Evolutionary conservation across 2,329 filamentous ascomycete species (phyloP).

Genomic region (Acrodontium crateriforme): DNA sequence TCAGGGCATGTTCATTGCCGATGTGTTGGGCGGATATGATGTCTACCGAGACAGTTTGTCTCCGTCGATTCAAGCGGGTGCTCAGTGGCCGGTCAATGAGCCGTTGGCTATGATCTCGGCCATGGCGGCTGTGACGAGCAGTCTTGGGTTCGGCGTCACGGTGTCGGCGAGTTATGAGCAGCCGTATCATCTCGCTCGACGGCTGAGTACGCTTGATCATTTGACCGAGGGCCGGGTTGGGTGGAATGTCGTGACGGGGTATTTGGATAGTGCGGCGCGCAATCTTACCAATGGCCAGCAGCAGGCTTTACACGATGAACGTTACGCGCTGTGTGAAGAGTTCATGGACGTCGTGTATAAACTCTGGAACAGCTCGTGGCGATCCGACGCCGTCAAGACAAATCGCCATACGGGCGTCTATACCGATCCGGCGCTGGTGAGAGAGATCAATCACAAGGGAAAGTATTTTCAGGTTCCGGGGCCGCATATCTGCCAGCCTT

Average conservation of each 20-base stretch:
- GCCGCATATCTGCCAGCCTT: constrained; percentile 51
- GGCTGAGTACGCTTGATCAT: constrained; percentile 55
- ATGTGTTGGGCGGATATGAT: constrained; percentile 54
- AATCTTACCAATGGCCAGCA: constrained; percentile 43
- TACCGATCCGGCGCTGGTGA: constrained; percentile 42
- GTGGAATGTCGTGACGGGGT: constrained; percentile 49
- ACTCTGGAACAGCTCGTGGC: constrained; percentile 53
- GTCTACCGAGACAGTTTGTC: constrained; percentile 50
- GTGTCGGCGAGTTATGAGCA: constrained; percentile 55
- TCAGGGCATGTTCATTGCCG: constrained; percentile 53
- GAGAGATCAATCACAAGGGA: constrained; percentile 52
- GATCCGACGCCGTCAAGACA: constrained; percentile 49
- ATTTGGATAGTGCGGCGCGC: constrained; percentile 51
- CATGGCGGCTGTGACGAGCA: constrained; percentile 54
- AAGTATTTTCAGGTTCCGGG: constrained; percentile 51
- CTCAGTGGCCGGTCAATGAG: constrained; percentile 55
- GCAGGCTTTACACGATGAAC: constrained; percentile 50
- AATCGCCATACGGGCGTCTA: constrained; percentile 47
- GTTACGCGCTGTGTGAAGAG: constrained; percentile 51
- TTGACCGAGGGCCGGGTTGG: constrained; percentile 44
- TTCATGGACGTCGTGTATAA: constrained; percentile 50
- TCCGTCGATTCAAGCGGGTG: constrained; percentile 46
- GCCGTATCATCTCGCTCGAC: constrained; percentile 51
- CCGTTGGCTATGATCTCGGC: constrained; percentile 44
- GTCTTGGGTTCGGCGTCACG: constrained; percentile 55